Evolutionary conservation across 2,329 filamentous ascomycete species (phyloP), one percentile per base, ranked within the genome.

Genomic region (Aaosphaeria pasadenensis): DNA sequence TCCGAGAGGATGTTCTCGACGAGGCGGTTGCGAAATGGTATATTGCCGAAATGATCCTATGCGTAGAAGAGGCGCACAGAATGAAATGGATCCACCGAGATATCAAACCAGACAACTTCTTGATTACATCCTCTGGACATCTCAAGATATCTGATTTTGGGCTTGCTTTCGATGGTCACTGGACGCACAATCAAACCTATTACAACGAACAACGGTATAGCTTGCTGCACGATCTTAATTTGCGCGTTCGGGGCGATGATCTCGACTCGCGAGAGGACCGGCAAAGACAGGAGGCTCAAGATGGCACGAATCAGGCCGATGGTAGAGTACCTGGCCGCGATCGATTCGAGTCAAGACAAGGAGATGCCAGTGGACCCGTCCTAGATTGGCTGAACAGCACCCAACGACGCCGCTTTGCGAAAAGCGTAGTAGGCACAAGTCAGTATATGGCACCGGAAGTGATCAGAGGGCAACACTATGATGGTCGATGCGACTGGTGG

Each of bases 391-490:
- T 74, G 17, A 74, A 77, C 45, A 70, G 71, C 17, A 70, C 66
- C 5, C 72, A 75, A 44, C 86, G 85, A 56, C 84, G 90, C 36
- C 81, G 82, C 32, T 80, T 89, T 32, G 92, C 92, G 1, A 83
- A 85, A 57, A 96, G 91, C 41, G 85, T 96, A 1, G 92, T 97
- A 7, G 92, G 92, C 2, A 97, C 94, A 2, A 96, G 91, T 66
- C 92, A 96, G 66, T 97, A 97, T 74, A 97, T 96, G 94, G 92
- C 94, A 1, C 92, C 92, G 2, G 94, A 97, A 74, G 89, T 97
- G 13, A 86, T 96, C 49, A 77, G 81, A 55, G 89, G 91, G 30
- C 81, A 90, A 43, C 74, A 80, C 35, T 97, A 97, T 68, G 94
- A 97, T 71, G 92, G 89, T 30, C 81, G 92, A 63, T 97, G 92